Percentiles rank a stretch among this genome's conserved stretches.
Conservation (phyloP, 441 rosid genomes). For the Populus trichocarpa region DNA sequence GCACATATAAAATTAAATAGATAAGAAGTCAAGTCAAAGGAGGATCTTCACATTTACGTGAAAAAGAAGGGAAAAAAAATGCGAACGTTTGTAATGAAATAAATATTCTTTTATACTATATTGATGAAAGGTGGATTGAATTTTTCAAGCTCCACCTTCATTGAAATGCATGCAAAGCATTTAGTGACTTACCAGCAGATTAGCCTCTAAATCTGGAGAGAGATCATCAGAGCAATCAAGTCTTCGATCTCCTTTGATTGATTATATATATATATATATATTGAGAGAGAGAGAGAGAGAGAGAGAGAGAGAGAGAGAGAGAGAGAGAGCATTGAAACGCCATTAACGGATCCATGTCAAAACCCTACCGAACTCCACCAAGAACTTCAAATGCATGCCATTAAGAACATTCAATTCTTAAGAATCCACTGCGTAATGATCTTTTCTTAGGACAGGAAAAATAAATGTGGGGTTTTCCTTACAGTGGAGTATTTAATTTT, state of each 20-base stretch:
- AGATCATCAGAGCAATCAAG: background rate
- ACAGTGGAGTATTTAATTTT: background rate
- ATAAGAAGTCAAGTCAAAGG: background rate
- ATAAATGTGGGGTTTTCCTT: background rate
- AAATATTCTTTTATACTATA: too few species aligned
- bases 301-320: too few species aligned
- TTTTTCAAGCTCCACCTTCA: background rate
- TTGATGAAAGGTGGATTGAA: background rate
- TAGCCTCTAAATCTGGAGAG: background rate
- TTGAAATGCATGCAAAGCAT: background rate
- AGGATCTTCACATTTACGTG: background rate
- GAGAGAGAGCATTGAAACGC: slow-evolving; percentile 25
- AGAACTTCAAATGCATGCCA: slow-evolving; percentile 20
- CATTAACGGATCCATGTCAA: slow-evolving; percentile 29
- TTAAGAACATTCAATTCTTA: slow-evolving; percentile 27
- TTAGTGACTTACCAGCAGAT: background rate
- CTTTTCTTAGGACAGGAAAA: background rate
- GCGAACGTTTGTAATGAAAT: background rate
- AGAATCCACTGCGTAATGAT: background rate
- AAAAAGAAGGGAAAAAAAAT: background rate
- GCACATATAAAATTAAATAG: background rate
- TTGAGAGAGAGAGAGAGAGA: too few species aligned
- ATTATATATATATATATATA: too few species aligned
- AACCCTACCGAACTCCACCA: slow-evolving; percentile 26
- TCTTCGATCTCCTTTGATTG: background rate